These are phyloP conservation scores for Diaporthe helianthi DNA, from an alignment of 2,329 filamentous ascomycete species.

Conservation along the genomic window DNA sequence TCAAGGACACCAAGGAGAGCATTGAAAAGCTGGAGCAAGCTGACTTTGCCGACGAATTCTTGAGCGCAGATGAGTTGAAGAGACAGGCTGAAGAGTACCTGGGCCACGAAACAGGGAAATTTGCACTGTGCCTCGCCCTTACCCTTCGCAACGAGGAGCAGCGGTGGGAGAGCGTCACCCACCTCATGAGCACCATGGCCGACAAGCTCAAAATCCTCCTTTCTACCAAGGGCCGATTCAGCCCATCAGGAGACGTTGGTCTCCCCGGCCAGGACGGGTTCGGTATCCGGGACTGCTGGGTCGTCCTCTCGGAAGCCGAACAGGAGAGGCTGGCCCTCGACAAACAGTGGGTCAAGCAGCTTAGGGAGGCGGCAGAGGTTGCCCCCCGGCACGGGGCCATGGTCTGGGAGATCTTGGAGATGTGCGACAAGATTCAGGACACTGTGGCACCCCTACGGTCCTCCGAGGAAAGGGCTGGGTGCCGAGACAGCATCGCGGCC, in stretches of 20 bases:
- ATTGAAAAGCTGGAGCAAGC: slow-evolving; percentile 30
- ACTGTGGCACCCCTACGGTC: slow-evolving; percentile 13
- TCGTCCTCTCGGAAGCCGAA: slow-evolving; percentile 28
- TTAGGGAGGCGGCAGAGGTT: slow-evolving; percentile 26
- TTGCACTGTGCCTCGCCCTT: slow-evolving; percentile 26
- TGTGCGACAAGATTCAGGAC: slow-evolving; percentile 28
- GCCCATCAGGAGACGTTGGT: slow-evolving; percentile 26
- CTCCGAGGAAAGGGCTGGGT: slow-evolving; percentile 3
- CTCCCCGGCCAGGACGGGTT: slow-evolving; percentile 27
- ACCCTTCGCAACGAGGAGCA: slow-evolving; percentile 22
- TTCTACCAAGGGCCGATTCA: slow-evolving; percentile 21
- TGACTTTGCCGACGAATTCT: slow-evolving; percentile 24
- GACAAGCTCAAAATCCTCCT: slow-evolving; percentile 27
- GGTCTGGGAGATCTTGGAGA: slow-evolving; percentile 21
- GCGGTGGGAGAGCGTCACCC: slow-evolving; percentile 23
- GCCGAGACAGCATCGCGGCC: slow-evolving; percentile 14
- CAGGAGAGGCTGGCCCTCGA: slow-evolving; percentile 27
- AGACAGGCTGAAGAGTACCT: slow-evolving; percentile 25
- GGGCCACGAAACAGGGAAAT: slow-evolving; percentile 27
- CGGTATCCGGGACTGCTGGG: slow-evolving; percentile 30
- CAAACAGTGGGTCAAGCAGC: slow-evolving; percentile 21
- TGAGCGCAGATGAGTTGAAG: slow-evolving; percentile 20
- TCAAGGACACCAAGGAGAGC: slow-evolving; percentile 29
- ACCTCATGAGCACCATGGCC: slow-evolving; percentile 26
- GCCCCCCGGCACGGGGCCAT: slow-evolving; percentile 10